Base-by-base conservation (phyloP, 139 green algal species). In the Micractinium sp. region DNA sequence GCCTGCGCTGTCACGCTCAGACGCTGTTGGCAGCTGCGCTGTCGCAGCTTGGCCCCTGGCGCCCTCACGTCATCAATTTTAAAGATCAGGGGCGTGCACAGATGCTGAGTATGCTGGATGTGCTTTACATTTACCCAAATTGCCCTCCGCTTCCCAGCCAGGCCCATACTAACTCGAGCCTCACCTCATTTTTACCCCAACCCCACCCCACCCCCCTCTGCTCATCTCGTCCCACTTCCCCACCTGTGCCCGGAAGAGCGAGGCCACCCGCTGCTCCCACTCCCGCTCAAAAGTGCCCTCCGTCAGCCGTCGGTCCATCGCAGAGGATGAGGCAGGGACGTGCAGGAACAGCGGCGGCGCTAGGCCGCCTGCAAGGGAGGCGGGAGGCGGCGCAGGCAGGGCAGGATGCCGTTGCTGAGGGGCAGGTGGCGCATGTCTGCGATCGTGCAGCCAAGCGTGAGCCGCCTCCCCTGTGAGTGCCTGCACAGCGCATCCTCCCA, bases 331-430 rank as follows among this genome's bases (percentile, higher is more conserved):
- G n/a, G 66, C 63, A 20, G 84, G 81, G 15, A 71, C 86, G 88
- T 95, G 93, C 25, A 95, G 56, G 92, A 94, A 95, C 15, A 95
- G 88, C 15, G 93, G 93, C 38, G 93, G 93, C 0, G 79, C 86
- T 33, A 95, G 88, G 4, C 92, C 93, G n/a, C 92, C 91, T 91
- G 82, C 60, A 41, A 16, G 31, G 39, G 25, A 36, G 41, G 18
- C n/a, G 78, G 78, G 23, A 7, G 23, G 23, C 9, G 78, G 14
- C 4, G 27, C 27, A n/a, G n/a, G 73, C 31, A 18, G 73, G 25
- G 33, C 76, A 82, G 31, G 9, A 39, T 15, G 71, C 22, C 63
- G 23, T 15, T 20, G 20, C 3, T 73, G 63, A 73, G 63, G 23
- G 63, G 20, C 63, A 25, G 23, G 63, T n/a, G n/a, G n/a, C n/a